Evolutionary conservation across 1,284 basidiomycete species (phyloP).

Genomic region (Termitomyces sp.): DNA sequence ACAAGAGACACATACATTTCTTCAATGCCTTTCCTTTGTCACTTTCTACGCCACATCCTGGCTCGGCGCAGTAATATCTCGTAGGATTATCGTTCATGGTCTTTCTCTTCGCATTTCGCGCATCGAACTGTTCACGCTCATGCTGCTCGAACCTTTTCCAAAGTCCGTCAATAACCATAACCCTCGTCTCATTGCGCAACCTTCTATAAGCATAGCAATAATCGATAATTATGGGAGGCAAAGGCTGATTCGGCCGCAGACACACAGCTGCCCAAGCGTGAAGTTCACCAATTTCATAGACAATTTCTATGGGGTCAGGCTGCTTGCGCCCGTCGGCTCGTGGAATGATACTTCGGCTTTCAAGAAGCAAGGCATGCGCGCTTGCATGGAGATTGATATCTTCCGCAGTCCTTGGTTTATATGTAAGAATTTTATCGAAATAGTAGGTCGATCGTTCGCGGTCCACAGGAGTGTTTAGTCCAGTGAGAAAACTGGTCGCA

Average conservation of each 20-base stretch:
- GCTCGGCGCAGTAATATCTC: conserved; percentile 4
- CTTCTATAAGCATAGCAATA: not conserved
- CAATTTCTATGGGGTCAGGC: conserved; percentile 2
- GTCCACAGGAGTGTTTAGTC: not conserved
- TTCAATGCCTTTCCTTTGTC: conserved; percentile 8
- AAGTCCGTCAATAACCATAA: not conserved
- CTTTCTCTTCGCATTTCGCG: not conserved
- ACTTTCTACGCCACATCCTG: conserved; percentile 2
- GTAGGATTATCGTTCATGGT: not conserved
- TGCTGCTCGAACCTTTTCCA: not conserved
- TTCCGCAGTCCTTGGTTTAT: not conserved
- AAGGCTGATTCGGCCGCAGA: not conserved
- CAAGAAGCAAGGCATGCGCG: conserved; percentile 4
- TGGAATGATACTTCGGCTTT: conserved; percentile 3
- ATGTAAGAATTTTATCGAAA: not conserved
- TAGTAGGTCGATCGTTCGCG: not conserved
- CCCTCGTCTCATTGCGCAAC: conserved; percentile 1
- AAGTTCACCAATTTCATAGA: conserved; percentile 2
- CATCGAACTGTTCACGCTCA: not conserved
- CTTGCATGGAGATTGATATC: conserved; percentile 3
- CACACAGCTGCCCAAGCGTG: conserved; percentile 2
- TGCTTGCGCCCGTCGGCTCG: not conserved
- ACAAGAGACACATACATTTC: not conserved
- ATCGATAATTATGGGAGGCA: conserved; percentile 3
- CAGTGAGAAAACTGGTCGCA: not conserved